Conservation (phyloP, 352 stramenopile genomes). For the Phytophthora podocarpi region DNA sequence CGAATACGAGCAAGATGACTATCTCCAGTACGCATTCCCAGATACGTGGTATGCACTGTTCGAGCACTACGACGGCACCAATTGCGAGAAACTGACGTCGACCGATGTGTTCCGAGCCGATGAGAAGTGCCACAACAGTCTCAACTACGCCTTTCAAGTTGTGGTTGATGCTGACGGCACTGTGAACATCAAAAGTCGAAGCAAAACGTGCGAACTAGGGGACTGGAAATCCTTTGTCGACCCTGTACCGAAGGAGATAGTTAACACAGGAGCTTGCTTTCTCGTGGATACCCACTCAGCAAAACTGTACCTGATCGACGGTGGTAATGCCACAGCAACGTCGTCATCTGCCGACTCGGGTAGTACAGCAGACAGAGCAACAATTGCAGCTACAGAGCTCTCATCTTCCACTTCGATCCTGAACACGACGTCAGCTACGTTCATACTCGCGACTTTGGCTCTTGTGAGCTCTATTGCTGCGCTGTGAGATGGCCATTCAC, state of each 20-base stretch:
- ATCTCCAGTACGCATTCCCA: conserved; percentile 7
- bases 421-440: background rate
- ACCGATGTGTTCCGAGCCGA: conserved; percentile 13
- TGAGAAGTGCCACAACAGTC: conserved; percentile 17
- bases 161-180: background rate
- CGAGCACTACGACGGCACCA: conserved; percentile 4
- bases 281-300: background rate
- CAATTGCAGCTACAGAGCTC: background rate
- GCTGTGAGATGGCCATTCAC: background rate
- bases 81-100: conserved; percentile 4
- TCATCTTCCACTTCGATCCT: background rate
- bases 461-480: background rate
- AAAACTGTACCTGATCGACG: conserved; percentile 9
- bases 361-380: too few relatives aligned
- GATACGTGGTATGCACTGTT: conserved; percentile 9
- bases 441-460: background rate
- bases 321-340: background rate
- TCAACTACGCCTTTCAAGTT: conserved; percentile 15
- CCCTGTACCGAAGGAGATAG: background rate
- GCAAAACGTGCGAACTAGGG: conserved; percentile 8
- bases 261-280: conserved; percentile 10
- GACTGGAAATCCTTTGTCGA: background rate
- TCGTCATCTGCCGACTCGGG: background rate
- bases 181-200: conserved; percentile 1
- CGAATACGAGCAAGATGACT: conserved; percentile 2